These are phyloP conservation scores for Melampsora americana DNA, from an alignment of 1,284 basidiomycete species.

Conservation along the genomic window DNA sequence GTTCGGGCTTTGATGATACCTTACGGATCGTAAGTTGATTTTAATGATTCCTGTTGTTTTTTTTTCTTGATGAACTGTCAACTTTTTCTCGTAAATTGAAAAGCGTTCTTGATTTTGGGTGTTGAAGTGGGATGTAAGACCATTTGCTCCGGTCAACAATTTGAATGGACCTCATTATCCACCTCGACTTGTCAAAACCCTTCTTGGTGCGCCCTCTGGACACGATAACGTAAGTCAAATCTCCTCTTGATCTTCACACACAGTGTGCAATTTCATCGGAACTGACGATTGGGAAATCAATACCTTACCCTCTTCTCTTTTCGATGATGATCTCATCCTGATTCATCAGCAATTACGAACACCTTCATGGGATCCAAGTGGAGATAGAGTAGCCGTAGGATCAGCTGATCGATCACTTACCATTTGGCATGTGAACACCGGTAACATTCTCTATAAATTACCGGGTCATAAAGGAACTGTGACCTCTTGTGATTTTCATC, in stretches of 20 bases:
- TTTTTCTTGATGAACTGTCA: neutral
- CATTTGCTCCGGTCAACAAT: constrained; percentile 49
- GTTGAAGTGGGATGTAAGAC: constrained; percentile 52
- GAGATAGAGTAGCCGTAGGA: constrained; percentile 33
- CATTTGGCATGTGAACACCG: constrained; percentile 27
- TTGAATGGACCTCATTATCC: constrained; percentile 37
- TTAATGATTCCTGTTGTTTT: neutral
- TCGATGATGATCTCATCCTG: neutral
- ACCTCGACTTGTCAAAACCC: constrained; percentile 50
- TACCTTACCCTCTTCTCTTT: too few species aligned
- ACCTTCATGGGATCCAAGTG: constrained; percentile 35
- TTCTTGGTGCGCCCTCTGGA: constrained; percentile 50
- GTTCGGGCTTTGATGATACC: constrained; percentile 51
- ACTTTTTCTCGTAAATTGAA: neutral
- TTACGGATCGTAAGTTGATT: constrained; percentile 47
- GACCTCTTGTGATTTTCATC: constrained; percentile 52
- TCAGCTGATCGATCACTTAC: constrained; percentile 30
- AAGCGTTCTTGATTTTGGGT: neutral
- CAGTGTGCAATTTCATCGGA: constrained; percentile 41
- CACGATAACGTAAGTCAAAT: constrained; percentile 50
- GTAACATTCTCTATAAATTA: constrained; percentile 52
- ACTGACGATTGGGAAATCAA: too few species aligned
- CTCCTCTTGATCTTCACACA: constrained; percentile 48
- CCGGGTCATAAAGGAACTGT: constrained; percentile 53
- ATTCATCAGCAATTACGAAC: constrained; percentile 23